Percentiles rank a stretch among this genome's conserved stretches.
Conservation (phyloP, 2,329 filamentous ascomycete species). For the Aspergillus japonicus region DNA sequence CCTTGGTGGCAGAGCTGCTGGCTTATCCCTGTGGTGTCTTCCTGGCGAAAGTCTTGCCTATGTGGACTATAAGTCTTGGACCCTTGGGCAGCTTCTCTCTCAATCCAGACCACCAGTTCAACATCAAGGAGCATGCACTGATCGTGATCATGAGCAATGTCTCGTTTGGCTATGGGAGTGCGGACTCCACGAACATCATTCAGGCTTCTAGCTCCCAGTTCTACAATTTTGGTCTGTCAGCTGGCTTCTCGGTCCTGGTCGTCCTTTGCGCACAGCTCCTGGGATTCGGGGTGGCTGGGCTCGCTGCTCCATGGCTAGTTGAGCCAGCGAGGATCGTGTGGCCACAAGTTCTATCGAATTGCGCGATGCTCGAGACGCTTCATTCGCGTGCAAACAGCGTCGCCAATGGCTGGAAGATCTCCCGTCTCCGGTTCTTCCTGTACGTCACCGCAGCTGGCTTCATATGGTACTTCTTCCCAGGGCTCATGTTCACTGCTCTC, state of each 20-base stretch:
- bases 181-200: conserved; percentile 49
- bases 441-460: conserved; percentile 32
- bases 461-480: conserved; percentile 55
- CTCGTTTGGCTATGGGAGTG: conserved; percentile 48
- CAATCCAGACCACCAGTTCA: conserved; percentile 47
- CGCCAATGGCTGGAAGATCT: conserved; percentile 41
- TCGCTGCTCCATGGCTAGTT: conserved; percentile 39
- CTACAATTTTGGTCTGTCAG: conserved; percentile 43
- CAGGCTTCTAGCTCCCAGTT: conserved; percentile 41
- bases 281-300: conserved; percentile 42
- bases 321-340: conserved; percentile 42
- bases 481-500: conserved; percentile 50
- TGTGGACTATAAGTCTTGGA: conserved; percentile 29
- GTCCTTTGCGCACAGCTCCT: conserved; percentile 42
- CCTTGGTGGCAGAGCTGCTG: conserved; percentile 47
- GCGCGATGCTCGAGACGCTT: conserved; percentile 39
- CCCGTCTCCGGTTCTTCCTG: conserved; percentile 40
- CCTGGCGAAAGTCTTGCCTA: conserved; percentile 41
- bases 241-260: conserved; percentile 40
- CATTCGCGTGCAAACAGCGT: conserved; percentile 39
- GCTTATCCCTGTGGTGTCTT: conserved; percentile 45
- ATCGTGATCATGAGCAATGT: conserved; percentile 53
- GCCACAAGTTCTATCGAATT: conserved; percentile 41
- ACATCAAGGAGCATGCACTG: conserved; percentile 50
- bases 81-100: conserved; percentile 24